Base-by-base conservation (phyloP, 2,329 filamentous ascomycete species). In the Aspergillus thermomutatus region DNA sequence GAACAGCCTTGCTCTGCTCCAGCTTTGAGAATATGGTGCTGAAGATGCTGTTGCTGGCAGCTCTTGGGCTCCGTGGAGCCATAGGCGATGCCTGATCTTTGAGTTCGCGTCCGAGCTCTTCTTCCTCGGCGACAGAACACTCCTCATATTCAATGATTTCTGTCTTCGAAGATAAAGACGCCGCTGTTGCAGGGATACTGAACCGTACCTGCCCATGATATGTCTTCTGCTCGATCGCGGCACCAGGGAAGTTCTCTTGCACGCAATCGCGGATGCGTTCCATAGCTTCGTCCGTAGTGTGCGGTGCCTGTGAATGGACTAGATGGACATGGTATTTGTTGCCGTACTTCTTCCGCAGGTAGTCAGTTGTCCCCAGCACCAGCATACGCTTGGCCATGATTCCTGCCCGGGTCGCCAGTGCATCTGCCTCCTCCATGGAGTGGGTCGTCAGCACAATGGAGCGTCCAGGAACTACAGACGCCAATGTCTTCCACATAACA, bases 391-490 rank as follows among this genome's bases (percentile, higher is more conserved):
- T 83, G 8, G 92, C 90, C 75, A 97, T 86, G 63, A 97, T 96
- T 11, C 91, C 93, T 0, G 89, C 91, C 1, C 91, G 83, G 28
- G 86, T 86, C 0, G 92, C 92, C 2, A 97, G 80, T 0, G 92
- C 92, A 67, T 96, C 91, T 0, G 92, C 93, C 75, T 97, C 93
- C 72, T 97, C 92, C 92, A 97, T 96, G 50, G 86, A 90, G 72
- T 97, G 93, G 0, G 93, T 97, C 0, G 93, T 97, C 19, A 97
- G 82, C 1, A 97, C 80, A 17, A 97, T 84, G 0, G 88, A 90
- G n/a, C 92, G 84, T 0, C 91, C 91, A 0, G 86, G 83, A 0
- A 88, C 87, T 3, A 92, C 87, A 1, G 86, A 82, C 3, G 85
- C 84, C 0, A 97, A 80, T 0, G 92, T 96, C 55, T 85, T 85